These are phyloP conservation scores for Xerocomellus dryophilus DNA, from an alignment of 768 basidiomycete species.

Conservation along the genomic window DNA sequence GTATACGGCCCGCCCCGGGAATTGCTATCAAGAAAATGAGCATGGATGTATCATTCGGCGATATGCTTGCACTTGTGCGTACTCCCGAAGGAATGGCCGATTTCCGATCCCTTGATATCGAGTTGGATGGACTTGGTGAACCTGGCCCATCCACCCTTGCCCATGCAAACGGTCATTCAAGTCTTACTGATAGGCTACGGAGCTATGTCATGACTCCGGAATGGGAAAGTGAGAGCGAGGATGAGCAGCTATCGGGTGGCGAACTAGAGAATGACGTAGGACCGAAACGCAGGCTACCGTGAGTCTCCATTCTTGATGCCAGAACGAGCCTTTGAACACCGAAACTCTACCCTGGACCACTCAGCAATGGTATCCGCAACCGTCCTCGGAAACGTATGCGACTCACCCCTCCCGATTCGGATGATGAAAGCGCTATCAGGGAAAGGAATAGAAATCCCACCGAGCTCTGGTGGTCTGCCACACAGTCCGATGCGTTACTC, in stretches of 20 bases:
- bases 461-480: conserved; percentile 74
- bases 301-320: conserved; percentile 13
- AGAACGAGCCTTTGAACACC: not conserved
- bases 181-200: conserved; percentile 20
- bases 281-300: conserved; percentile 55
- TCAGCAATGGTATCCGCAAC: conserved; percentile 26
- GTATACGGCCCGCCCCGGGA: conserved; percentile 12
- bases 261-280: conserved; percentile 40
- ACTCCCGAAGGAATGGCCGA: conserved; percentile 70
- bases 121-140: conserved; percentile 40
- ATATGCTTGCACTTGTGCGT: conserved; percentile 65
- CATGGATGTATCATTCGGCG: conserved; percentile 55
- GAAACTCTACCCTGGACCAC: not conserved
- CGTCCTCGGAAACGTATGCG: conserved; percentile 65
- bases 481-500: conserved; percentile 58
- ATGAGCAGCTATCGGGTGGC: conserved; percentile 22
- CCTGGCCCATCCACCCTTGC: conserved; percentile 34
- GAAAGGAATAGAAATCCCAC: conserved; percentile 42
- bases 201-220: conserved; percentile 19
- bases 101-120: conserved; percentile 59
- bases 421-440: conserved; percentile 25
- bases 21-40: conserved; percentile 12
- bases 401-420: conserved; percentile 40
- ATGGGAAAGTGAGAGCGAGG: conserved; percentile 39
- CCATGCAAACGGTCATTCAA: conserved; percentile 29